phyloP scores from a whole-genome alignment of 1,284 basidiomycete genomes.

The Ustilago nuda region DNA sequence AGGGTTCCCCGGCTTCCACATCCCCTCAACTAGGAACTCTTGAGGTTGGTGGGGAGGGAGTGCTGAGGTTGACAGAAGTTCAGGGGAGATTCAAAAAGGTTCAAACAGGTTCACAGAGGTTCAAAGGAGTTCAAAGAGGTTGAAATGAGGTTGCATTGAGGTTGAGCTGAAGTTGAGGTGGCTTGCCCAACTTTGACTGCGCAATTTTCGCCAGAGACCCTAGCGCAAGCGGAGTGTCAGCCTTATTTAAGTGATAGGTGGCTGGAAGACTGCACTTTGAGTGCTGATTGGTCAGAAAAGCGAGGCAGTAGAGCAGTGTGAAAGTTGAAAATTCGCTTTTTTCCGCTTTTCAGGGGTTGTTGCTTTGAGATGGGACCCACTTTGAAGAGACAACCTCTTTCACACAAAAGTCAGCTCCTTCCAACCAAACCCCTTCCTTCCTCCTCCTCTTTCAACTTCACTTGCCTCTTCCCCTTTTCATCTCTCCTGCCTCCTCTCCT shows the following conservation, averaged over 20 bases:
- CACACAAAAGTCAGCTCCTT: constrained; percentile 1
- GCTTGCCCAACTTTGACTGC: background rate
- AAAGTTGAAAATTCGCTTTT: background rate
- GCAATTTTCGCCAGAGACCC: constrained; percentile 6
- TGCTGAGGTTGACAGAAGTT: constrained; percentile 1
- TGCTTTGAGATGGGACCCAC: background rate
- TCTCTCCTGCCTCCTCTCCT: background rate
- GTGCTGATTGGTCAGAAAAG: background rate
- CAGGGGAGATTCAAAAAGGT: constrained; percentile 5
- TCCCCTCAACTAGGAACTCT: too few relatives aligned
- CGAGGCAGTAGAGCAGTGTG: constrained; percentile 16
- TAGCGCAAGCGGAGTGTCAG: constrained; percentile 13
- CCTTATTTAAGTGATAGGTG: background rate
- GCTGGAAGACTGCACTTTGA: background rate
- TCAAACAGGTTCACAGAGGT: background rate
- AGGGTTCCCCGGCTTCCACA: too few relatives aligned
- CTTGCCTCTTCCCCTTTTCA: background rate
- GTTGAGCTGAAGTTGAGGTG: constrained; percentile 3
- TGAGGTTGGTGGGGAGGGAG: too few relatives aligned
- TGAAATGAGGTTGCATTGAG: constrained; percentile 4
- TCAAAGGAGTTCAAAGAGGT: background rate
- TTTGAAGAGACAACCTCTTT: constrained; percentile 1
- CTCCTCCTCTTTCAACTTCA: background rate
- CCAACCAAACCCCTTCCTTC: background rate
- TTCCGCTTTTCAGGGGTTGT: background rate